Evolutionary conservation across 805 yeast species (phyloP).

Genomic region (Saccharomycopsis sp.): DNA sequence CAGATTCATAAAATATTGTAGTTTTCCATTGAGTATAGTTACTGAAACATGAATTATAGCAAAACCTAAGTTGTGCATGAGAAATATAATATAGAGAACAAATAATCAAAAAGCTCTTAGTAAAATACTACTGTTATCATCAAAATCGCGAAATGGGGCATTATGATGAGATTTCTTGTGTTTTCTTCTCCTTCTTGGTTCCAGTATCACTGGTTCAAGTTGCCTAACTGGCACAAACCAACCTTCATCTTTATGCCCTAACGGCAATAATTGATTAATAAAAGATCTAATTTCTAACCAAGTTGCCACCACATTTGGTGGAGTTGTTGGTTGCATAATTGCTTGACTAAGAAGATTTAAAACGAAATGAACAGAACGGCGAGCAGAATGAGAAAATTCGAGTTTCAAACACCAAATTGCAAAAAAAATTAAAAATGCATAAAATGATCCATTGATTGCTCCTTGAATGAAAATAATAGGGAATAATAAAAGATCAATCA

Average conservation of each 20-base stretch:
- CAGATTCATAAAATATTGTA: too few relatives aligned
- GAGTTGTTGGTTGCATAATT: slow-evolving; percentile 14
- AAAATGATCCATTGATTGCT: slow-evolving; percentile 11
- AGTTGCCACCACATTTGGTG: slow-evolving; percentile 7
- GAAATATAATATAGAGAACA: too few relatives aligned
- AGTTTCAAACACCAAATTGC: slow-evolving; percentile 16
- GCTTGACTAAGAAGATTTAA: slow-evolving; percentile 1
- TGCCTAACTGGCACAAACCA: too few relatives aligned
- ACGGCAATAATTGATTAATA: slow-evolving; percentile 2
- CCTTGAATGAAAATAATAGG: slow-evolving; percentile 15
- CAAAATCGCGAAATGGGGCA: too few relatives aligned
- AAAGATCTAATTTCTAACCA: slow-evolving; percentile 9
- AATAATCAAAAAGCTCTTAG: too few relatives aligned
- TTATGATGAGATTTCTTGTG: too few relatives aligned
- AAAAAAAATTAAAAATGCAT: slow-evolving; percentile 12
- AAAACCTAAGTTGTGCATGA: too few relatives aligned
- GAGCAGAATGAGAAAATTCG: slow-evolving; percentile 4
- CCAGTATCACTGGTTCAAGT: too few relatives aligned
- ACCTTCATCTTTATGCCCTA: background rate
- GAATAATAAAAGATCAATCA: slow-evolving; percentile 27
- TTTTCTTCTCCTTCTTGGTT: too few relatives aligned
- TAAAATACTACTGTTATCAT: too few relatives aligned
- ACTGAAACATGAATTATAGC: too few relatives aligned
- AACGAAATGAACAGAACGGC: slow-evolving; percentile 8
- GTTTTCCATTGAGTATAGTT: too few relatives aligned